Percentiles rank a stretch among this genome's conserved stretches.
phyloP scores from a whole-genome alignment of 257 asterid genomes.

The Petunia secreta region DNA sequence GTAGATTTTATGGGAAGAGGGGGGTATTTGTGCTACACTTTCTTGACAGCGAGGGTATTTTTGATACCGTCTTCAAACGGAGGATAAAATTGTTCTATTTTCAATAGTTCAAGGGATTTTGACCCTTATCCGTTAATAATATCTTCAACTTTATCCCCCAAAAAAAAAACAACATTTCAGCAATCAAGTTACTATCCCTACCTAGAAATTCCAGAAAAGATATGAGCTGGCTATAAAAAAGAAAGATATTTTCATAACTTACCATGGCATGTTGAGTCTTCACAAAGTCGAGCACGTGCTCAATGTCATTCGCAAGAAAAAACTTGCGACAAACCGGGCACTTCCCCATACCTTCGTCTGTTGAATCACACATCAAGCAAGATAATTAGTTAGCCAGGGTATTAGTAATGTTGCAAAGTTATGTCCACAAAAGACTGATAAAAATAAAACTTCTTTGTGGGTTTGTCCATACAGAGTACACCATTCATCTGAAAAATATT shows the following conservation, averaged over 20 bases:
- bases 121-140: too few relatives aligned
- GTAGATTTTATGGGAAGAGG: too few relatives aligned
- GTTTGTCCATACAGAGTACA: neutral
- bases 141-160: too few relatives aligned
- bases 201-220: conserved; percentile 6
- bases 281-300: conserved; percentile 79
- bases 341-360: conserved; percentile 58
- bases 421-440: neutral
- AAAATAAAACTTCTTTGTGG: neutral
- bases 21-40: too few relatives aligned
- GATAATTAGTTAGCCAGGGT: conserved; percentile 20
- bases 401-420: neutral
- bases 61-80: too few relatives aligned
- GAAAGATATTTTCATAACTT: neutral
- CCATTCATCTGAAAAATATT: neutral
- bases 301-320: conserved; percentile 77
- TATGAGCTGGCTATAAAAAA: neutral
- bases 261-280: conserved; percentile 41
- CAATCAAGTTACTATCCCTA: neutral
- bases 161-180: too few relatives aligned
- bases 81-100: too few relatives aligned
- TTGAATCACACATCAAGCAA: conserved; percentile 42
- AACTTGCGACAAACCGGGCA: conserved; percentile 90
- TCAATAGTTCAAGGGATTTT: too few relatives aligned
- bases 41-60: too few relatives aligned